Percentiles rank a stretch among this genome's conserved stretches.
These are phyloP conservation scores for Phaeosphaeriaceae sp. DNA, from an alignment of 2,329 filamentous ascomycete species.

Conservation along the genomic window DNA sequence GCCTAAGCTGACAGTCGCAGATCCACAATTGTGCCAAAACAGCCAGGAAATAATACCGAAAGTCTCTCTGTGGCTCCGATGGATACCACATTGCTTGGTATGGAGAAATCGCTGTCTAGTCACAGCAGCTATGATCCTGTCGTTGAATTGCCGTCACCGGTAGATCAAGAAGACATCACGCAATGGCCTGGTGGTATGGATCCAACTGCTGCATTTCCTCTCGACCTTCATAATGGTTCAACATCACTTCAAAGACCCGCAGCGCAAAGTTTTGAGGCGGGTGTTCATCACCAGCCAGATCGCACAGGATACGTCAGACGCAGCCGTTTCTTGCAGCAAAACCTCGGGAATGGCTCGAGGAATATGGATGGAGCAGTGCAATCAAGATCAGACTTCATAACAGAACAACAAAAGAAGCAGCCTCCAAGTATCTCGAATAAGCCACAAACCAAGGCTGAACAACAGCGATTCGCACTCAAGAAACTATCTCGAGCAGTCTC, in stretches of 20 bases:
- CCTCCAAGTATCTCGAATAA: conserved; percentile 20
- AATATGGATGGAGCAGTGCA: background rate
- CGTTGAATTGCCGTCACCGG: conserved; percentile 28
- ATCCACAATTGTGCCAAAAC: conserved; percentile 25
- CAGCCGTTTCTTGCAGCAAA: background rate
- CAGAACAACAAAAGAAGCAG: conserved; percentile 1
- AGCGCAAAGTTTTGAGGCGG: background rate
- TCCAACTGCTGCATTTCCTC: background rate
- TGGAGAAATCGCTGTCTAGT: conserved; percentile 29
- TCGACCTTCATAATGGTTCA: background rate
- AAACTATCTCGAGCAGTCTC: conserved; percentile 31
- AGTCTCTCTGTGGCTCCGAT: conserved; percentile 29
- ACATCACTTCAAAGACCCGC: background rate
- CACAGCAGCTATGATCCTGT: conserved; percentile 18
- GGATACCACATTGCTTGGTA: conserved; percentile 42
- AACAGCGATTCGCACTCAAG: conserved; percentile 34
- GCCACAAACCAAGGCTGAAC: conserved; percentile 42
- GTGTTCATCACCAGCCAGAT: background rate
- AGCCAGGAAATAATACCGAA: conserved; percentile 10
- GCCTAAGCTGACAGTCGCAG: conserved; percentile 30
- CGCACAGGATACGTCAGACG: background rate
- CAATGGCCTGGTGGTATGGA: conserved; percentile 19
- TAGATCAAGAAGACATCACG: conserved; percentile 28
- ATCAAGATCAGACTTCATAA: background rate
- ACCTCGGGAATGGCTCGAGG: background rate